These are phyloP conservation scores for Trichoderma sp. DNA, from an alignment of 2,329 filamentous ascomycete species.

Conservation along the genomic window DNA sequence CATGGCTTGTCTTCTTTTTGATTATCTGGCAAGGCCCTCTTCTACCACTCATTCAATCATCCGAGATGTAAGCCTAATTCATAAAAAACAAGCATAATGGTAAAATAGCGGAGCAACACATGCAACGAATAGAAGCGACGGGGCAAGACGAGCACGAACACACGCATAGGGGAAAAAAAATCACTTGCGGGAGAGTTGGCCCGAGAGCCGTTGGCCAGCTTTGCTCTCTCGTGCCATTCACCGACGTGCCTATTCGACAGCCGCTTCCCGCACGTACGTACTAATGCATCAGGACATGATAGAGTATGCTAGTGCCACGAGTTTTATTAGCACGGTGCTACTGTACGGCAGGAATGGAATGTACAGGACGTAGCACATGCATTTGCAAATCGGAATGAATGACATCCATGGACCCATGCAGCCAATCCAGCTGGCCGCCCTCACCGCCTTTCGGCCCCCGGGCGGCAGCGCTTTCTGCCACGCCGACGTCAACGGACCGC, in stretches of 20 bases:
- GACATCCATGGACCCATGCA: neutral
- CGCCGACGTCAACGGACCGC: constrained; percentile 16
- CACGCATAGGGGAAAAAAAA: neutral
- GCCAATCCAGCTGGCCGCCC: neutral
- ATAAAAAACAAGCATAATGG: constrained; percentile 5
- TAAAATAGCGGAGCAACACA: constrained; percentile 3
- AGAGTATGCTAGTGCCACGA: neutral
- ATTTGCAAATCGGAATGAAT: neutral
- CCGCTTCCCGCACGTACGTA: neutral
- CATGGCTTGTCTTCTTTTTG: neutral
- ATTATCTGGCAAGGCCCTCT: neutral
- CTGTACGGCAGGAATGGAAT: no score
- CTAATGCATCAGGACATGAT: neutral
- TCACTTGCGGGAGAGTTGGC: neutral
- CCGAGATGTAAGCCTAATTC: neutral
- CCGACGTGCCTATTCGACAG: constrained; percentile 3
- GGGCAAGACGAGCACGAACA: neutral
- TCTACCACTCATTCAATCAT: constrained; percentile 4
- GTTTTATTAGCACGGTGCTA: neutral
- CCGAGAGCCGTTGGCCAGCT: neutral
- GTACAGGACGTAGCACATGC: neutral
- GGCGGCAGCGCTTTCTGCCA: constrained; percentile 10
- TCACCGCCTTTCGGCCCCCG: constrained; percentile 17
- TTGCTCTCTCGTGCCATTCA: neutral
- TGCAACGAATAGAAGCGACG: neutral